phyloP scores from a whole-genome alignment of 768 basidiomycete genomes.

The Coprinellus micaceus region DNA sequence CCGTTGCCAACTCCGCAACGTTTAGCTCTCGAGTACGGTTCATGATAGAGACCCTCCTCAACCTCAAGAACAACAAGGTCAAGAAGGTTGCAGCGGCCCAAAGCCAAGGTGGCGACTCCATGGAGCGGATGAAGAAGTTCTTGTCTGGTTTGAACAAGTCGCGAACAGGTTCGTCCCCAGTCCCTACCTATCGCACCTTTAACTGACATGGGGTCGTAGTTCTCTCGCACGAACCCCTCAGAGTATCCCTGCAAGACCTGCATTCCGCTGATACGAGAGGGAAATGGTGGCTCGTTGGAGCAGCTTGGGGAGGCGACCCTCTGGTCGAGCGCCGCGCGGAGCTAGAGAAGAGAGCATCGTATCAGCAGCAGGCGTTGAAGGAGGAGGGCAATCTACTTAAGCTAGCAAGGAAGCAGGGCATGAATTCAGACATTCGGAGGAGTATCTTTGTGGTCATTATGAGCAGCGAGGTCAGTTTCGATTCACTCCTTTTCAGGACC shows the following conservation, averaged over 20 bases:
- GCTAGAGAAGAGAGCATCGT: slow-evolving; percentile 20
- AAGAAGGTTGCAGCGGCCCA: slow-evolving; percentile 56
- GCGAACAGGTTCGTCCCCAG: slow-evolving; percentile 57
- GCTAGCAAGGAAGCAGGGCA: slow-evolving; percentile 91
- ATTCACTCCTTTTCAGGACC: too few species aligned
- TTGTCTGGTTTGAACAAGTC: slow-evolving; percentile 72
- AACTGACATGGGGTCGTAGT: slow-evolving; percentile 41
- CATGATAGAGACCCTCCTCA: slow-evolving; percentile 91
- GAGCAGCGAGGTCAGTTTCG: slow-evolving; percentile 89
- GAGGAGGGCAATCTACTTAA: slow-evolving; percentile 50
- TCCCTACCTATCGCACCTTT: neutral
- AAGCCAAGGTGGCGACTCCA: slow-evolving; percentile 70
- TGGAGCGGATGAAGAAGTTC: slow-evolving; percentile 87
- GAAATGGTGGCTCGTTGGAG: slow-evolving; percentile 99
- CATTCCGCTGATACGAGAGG: slow-evolving; percentile 80
- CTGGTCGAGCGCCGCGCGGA: slow-evolving; percentile 65
- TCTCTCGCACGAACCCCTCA: slow-evolving; percentile 78
- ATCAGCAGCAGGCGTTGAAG: slow-evolving; percentile 22
- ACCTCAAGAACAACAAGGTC: slow-evolving; percentile 88
- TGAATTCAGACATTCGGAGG: slow-evolving; percentile 95
- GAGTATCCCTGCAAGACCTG: slow-evolving; percentile 82
- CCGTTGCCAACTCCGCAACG: too few species aligned
- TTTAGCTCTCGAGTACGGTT: slow-evolving; percentile 85
- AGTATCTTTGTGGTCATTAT: slow-evolving; percentile 91
- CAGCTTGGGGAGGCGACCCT: slow-evolving; percentile 93